Percentiles rank a stretch among this genome's conserved stretches.
phyloP scores from a whole-genome alignment of 805 yeast genomes.

The Metschnikowia anglica region DNA sequence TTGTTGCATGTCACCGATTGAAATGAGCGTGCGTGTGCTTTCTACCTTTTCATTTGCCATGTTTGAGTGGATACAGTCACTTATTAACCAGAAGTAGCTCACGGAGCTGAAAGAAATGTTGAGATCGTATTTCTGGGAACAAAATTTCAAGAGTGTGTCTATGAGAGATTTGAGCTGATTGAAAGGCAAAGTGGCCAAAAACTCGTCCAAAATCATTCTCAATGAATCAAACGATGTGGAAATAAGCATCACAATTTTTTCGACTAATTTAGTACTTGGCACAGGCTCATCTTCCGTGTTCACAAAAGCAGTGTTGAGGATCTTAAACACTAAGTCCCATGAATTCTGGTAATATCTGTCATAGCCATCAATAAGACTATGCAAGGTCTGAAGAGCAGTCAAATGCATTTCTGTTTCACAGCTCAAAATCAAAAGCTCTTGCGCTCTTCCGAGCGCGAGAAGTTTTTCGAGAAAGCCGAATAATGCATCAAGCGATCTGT shows the following conservation, averaged over 20 bases:
- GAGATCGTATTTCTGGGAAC: conserved; percentile 67
- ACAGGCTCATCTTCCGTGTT: conserved; percentile 10
- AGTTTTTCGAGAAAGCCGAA: conserved; percentile 44
- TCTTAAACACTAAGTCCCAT: conserved; percentile 72
- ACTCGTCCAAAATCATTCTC: conserved; percentile 83
- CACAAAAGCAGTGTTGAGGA: conserved; percentile 59
- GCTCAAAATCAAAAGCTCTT: conserved; percentile 47
- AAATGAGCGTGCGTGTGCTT: not conserved
- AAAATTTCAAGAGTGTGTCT: conserved; percentile 70
- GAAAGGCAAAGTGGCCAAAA: conserved; percentile 68
- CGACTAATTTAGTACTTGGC: conserved; percentile 37
- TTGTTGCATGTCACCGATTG: conserved; percentile 3
- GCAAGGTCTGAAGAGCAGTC: conserved; percentile 59
- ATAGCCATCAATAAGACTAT: conserved; percentile 72
- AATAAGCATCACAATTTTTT: conserved; percentile 51
- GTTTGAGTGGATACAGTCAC: conserved; percentile 56
- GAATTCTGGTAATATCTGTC: conserved; percentile 60
- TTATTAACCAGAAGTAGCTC: conserved; percentile 87
- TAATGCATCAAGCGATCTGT: conserved; percentile 50
- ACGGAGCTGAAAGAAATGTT: conserved; percentile 90
- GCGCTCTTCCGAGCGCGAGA: conserved; percentile 36
- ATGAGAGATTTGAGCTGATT: conserved; percentile 63
- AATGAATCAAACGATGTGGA: conserved; percentile 78
- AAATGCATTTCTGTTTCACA: conserved; percentile 70
- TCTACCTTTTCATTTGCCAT: conserved; percentile 1